phyloP scores from a whole-genome alignment of 768 basidiomycete genomes.

The Russula abietina region DNA sequence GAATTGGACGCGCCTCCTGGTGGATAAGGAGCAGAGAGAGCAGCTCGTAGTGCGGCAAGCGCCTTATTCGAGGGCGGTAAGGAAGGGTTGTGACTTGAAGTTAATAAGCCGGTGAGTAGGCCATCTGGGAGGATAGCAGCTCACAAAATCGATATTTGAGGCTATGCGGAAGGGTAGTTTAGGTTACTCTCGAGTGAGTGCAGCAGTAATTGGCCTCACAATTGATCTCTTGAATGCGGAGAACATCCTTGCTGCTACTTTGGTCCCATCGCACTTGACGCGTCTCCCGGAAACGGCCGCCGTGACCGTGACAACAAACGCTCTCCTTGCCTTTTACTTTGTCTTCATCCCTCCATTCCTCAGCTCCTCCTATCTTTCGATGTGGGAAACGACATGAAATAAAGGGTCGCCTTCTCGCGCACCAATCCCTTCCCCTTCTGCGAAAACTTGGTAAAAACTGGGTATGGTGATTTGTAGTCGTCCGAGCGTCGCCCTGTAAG shows the following conservation, averaged over 20 bases:
- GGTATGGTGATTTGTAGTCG: not conserved
- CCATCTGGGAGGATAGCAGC: not conserved
- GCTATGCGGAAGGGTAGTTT: not conserved
- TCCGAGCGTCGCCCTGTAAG: not conserved
- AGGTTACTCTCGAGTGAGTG: not conserved
- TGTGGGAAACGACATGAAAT: not conserved
- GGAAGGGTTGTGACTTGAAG: constrained; percentile 52
- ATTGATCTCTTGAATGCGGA: constrained; percentile 23
- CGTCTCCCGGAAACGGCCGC: not conserved
- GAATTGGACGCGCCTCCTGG: constrained; percentile 38
- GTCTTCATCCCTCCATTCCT: not conserved
- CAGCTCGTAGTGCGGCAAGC: constrained; percentile 50
- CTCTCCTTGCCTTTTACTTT: not conserved
- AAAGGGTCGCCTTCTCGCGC: not conserved
- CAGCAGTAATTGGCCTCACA: constrained; percentile 1
- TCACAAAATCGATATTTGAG: constrained; percentile 25
- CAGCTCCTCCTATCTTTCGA: too few species aligned
- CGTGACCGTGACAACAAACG: not conserved
- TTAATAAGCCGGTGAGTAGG: not conserved
- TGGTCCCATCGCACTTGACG: too few species aligned
- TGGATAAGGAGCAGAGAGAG: constrained; percentile 60
- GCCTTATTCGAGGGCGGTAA: constrained; percentile 63
- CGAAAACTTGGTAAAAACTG: not conserved
- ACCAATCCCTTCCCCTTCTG: too few species aligned
- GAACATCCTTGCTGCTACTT: constrained; percentile 10